Evolutionary conservation across 1,284 basidiomycete species (phyloP), one percentile per base, ranked within the genome.

Genomic region (Phylloboletellus chloephorus): DNA sequence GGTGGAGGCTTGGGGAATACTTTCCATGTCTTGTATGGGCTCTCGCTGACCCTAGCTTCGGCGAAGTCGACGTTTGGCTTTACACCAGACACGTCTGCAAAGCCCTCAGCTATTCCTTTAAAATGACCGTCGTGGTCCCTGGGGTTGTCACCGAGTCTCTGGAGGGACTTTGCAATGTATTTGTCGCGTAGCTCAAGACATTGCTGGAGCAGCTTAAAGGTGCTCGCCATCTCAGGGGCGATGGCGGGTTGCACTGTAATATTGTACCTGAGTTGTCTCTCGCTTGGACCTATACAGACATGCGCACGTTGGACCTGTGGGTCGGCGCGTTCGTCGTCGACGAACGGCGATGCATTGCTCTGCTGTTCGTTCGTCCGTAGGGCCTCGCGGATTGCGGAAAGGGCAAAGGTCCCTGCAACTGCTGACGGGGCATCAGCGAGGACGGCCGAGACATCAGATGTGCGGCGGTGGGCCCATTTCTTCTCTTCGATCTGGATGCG

Each of bases 101-200:
- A 60, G 9, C 73, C 70, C 31, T 79, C 70, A 19, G 69, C 64
- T 43, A 87, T 67, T 10, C 82, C 81, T 12, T 67, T 66, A 57
- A 91, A 90, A 11, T 67, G 53, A 0, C 79, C 86, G 52, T 96
- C 94, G 59, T 91, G 78, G 62, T 96, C 89, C 49, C 78, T 76
- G 0, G 93, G 93, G 61, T 96, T 88, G 65, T 97, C 94, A 4
- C 92, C 91, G 1, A 94, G 74, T 40, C 86, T 76, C 61, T 97
- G 93, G 7, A 82, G 75, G 1, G 92, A 95, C 41, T 78, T 75
- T 10, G 70, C 53, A 67, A 94, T 90, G 67, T 96, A 97, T 64
- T 95, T 96, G 69, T 96, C 92, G 16, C 93, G 83, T 15, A 96
- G 70, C 44, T 87, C 78, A 35, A 96, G 77, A 56, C 91, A 95